phyloP scores from a whole-genome alignment of 1,284 basidiomycete genomes.

The Phlebopus sp. region DNA sequence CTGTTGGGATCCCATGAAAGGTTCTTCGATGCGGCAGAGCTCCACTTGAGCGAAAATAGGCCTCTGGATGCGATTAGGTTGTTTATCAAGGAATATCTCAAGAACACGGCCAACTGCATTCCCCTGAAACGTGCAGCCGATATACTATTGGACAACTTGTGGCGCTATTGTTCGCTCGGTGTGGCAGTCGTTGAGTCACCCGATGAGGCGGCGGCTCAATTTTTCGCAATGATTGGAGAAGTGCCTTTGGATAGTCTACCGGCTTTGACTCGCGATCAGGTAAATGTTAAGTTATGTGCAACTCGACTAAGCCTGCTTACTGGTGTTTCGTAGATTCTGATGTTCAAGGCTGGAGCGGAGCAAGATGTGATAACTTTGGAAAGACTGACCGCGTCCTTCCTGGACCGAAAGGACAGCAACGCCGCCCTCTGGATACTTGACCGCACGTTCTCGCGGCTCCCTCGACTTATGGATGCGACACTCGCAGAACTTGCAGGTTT shows the following conservation, averaged over 20 bases:
- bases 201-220: conserved; percentile 3
- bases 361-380: not conserved
- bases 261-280: not conserved
- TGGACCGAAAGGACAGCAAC: not conserved
- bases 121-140: conserved; percentile 34
- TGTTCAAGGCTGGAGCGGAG: not conserved
- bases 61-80: conserved; percentile 43
- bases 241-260: conserved; percentile 11
- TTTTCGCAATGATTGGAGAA: conserved; percentile 20
- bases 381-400: not conserved
- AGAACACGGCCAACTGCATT: conserved; percentile 28
- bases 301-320: not conserved
- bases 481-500: not conserved
- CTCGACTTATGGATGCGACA: no score
- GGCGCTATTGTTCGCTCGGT: conserved; percentile 27
- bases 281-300: not conserved
- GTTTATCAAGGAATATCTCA: conserved; percentile 35
- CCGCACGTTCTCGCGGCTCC: no score
- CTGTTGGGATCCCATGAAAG: conserved; percentile 47
- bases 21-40: conserved; percentile 51
- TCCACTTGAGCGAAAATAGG: conserved; percentile 52
- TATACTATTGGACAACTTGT: conserved; percentile 24
- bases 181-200: conserved; percentile 4
- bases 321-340: not conserved
- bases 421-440: not conserved